These are phyloP conservation scores for Candida buenavistaensis DNA, from an alignment of 1,139 yeast genomes.

Conservation along the genomic window DNA sequence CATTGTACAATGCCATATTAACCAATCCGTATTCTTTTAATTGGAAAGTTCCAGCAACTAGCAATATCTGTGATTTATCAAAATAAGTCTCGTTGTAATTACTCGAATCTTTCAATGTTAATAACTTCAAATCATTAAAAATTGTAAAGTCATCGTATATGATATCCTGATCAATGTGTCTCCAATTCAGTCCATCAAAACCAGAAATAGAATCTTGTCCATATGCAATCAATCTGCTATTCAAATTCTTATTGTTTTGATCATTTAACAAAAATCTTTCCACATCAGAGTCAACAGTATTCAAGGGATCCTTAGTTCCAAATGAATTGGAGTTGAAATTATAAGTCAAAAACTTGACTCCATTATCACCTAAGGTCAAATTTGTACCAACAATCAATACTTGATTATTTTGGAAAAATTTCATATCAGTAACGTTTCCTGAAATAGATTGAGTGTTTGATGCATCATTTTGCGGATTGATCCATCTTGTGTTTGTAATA, in stretches of 20 bases:
- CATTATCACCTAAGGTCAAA: conserved; percentile 38
- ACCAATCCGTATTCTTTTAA: conserved; percentile 57
- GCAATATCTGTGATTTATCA: conserved; percentile 45
- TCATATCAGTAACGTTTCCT: conserved; percentile 58
- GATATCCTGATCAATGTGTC: conserved; percentile 37
- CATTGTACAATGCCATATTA: conserved; percentile 71
- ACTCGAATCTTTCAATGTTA: conserved; percentile 32
- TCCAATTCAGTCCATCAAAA: conserved; percentile 52
- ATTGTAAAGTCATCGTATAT: conserved; percentile 21
- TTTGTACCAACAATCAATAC: conserved; percentile 63
- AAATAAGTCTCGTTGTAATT: conserved; percentile 34
- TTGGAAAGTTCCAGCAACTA: conserved; percentile 63
- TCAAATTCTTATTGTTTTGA: conserved; percentile 40
- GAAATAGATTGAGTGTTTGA: conserved; percentile 26
- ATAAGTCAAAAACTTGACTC: conserved; percentile 49
- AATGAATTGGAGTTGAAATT: conserved; percentile 43
- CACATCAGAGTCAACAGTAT: conserved; percentile 37
- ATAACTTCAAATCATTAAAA: conserved; percentile 43
- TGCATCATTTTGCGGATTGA: conserved; percentile 42
- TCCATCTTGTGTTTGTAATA: conserved; percentile 56
- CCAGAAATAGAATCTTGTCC: conserved; percentile 54
- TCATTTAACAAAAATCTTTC: conserved; percentile 52
- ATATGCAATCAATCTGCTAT: conserved; percentile 54
- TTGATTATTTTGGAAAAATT: conserved; percentile 49
- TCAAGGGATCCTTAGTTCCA: conserved; percentile 22